Conservation (phyloP, 768 basidiomycete species). For the Tubosaeta sp. region DNA sequence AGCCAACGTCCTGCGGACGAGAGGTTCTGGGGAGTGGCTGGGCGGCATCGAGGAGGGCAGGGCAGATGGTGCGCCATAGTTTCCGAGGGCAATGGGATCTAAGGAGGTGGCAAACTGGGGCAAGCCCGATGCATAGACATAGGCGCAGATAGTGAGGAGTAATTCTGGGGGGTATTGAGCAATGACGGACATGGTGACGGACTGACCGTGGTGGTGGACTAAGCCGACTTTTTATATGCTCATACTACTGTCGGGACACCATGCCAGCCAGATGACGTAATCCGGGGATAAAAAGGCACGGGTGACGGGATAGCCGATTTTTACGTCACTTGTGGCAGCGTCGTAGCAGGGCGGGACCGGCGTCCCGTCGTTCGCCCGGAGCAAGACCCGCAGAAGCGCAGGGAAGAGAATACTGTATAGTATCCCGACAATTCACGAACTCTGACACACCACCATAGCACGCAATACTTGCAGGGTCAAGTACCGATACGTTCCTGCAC, state of each 20-base stretch:
- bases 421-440: background rate
- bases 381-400: background rate
- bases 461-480: no score
- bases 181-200: conserved; percentile 22
- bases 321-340: conserved; percentile 1
- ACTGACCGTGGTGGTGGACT: background rate
- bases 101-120: conserved; percentile 53
- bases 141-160: conserved; percentile 66
- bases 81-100: conserved; percentile 57
- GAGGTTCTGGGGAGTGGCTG: conserved; percentile 62
- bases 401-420: background rate
- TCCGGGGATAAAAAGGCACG: conserved; percentile 16
- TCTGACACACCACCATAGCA: background rate
- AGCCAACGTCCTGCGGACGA: conserved; percentile 60
- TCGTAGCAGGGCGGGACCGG: conserved; percentile 11
- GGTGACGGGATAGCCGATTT: conserved; percentile 6
- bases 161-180: conserved; percentile 66
- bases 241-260: no score
- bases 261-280: conserved; percentile 14
- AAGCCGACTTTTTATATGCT: conserved; percentile 2
- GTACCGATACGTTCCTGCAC: background rate
- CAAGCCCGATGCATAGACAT: conserved; percentile 62
- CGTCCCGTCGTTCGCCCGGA: background rate
- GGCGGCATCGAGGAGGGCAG: conserved; percentile 74
- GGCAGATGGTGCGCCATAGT: conserved; percentile 48